Evolutionary conservation across 2,329 filamentous ascomycete species (phyloP).

Genomic region (Diaporthe humulicola): DNA sequence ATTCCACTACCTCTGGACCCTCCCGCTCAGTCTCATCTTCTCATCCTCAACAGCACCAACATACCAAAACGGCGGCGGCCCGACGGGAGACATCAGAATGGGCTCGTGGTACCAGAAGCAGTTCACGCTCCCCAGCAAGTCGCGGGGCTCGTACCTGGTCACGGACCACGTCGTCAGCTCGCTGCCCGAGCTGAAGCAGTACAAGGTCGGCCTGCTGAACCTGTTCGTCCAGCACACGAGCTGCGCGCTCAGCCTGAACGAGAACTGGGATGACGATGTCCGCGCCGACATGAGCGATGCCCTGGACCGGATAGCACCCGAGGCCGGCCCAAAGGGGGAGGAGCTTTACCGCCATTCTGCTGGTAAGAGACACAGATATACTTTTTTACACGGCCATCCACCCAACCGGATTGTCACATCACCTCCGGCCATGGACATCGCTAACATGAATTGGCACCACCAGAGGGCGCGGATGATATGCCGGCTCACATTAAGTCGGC

Average conservation of each 20-base stretch:
- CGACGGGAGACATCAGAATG: slow-evolving; percentile 56
- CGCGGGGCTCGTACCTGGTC: slow-evolving; percentile 89
- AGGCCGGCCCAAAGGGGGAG: slow-evolving; percentile 77
- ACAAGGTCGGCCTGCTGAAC: slow-evolving; percentile 88
- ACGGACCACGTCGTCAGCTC: slow-evolving; percentile 79
- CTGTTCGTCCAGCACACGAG: slow-evolving; percentile 97
- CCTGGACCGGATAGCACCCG: slow-evolving; percentile 89
- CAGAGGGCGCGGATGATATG: slow-evolving; percentile 94
- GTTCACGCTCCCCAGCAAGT: slow-evolving; percentile 81
- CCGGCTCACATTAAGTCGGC: slow-evolving; percentile 95
- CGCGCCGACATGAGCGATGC: slow-evolving; percentile 93
- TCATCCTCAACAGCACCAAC: slow-evolving; percentile 47
- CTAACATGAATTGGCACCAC: slow-evolving; percentile 1
- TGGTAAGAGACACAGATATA: background rate
- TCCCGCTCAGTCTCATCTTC: slow-evolving; percentile 59
- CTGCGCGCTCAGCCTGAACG: slow-evolving; percentile 91
- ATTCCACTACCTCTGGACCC: slow-evolving; percentile 66
- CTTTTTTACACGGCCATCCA: background rate
- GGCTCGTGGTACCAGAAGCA: slow-evolving; percentile 88
- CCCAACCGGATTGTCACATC: too few relatives aligned
- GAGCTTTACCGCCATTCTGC: slow-evolving; percentile 81
- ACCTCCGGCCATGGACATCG: background rate
- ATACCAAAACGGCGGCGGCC: slow-evolving; percentile 44
- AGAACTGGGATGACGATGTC: slow-evolving; percentile 91
- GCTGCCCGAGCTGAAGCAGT: slow-evolving; percentile 83